phyloP scores from a whole-genome alignment of 805 yeast genomes.

The Cyberlindnera mycetangii region DNA sequence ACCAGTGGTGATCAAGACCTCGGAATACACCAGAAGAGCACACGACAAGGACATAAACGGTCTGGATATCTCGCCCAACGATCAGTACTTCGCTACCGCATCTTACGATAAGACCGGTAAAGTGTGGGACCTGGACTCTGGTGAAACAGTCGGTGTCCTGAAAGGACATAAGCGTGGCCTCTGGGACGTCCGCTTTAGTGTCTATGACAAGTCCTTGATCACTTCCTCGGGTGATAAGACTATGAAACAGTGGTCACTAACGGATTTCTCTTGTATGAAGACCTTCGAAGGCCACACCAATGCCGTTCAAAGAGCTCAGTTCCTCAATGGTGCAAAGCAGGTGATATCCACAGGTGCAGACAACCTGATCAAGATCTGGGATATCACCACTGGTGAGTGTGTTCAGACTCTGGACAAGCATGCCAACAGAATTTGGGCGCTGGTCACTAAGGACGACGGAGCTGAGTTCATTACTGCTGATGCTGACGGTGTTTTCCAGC shows the following conservation, averaged over 20 bases:
- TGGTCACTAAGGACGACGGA: slow-evolving; percentile 65
- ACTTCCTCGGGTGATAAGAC: slow-evolving; percentile 95
- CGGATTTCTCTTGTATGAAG: slow-evolving; percentile 67
- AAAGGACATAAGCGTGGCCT: slow-evolving; percentile 93
- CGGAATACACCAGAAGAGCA: slow-evolving; percentile 90
- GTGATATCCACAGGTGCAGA: slow-evolving; percentile 83
- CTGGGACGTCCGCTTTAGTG: slow-evolving; percentile 86
- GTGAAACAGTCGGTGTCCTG: slow-evolving; percentile 81
- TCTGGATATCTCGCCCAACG: slow-evolving; percentile 87
- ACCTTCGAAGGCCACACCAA: slow-evolving; percentile 95
- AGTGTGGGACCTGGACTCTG: slow-evolving; percentile 81
- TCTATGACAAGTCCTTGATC: slow-evolving; percentile 69
- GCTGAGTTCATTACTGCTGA: slow-evolving; percentile 78
- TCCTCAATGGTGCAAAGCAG: slow-evolving; percentile 64
- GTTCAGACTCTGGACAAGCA: slow-evolving; percentile 88
- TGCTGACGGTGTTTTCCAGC: slow-evolving; percentile 88
- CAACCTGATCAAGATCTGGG: slow-evolving; percentile 93
- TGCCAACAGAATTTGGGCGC: slow-evolving; percentile 92
- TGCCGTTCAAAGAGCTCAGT: slow-evolving; percentile 80
- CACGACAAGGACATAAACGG: slow-evolving; percentile 96
- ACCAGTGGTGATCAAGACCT: slow-evolving; percentile 44
- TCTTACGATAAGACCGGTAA: slow-evolving; percentile 92
- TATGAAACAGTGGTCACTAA: slow-evolving; percentile 82
- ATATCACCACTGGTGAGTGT: slow-evolving; percentile 70
- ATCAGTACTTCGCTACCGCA: slow-evolving; percentile 85